These are phyloP conservation scores for Kuraishia molischiana DNA, from an alignment of 805 yeast genomes.

Conservation along the genomic window DNA sequence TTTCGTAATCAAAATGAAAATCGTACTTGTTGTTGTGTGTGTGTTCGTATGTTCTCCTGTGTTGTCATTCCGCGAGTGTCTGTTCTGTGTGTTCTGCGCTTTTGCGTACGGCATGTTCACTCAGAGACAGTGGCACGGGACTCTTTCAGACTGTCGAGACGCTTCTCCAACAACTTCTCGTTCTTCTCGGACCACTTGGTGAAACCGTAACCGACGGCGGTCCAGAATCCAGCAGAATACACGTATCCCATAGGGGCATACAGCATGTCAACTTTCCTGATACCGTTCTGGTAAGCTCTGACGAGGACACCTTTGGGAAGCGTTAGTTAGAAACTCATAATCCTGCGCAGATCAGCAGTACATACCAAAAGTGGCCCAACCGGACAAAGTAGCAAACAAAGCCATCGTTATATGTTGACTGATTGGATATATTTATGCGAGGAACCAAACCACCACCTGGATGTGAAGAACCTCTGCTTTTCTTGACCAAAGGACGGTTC, in stretches of 20 bases:
- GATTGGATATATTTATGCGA: no score
- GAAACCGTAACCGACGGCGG: slow-evolving; percentile 29
- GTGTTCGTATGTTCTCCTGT: no score
- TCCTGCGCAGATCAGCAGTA: no score
- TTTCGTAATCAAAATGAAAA: no score
- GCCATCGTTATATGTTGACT: neutral
- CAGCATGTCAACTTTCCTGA: slow-evolving; percentile 28
- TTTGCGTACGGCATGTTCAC: no score
- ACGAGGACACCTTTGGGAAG: slow-evolving; percentile 23
- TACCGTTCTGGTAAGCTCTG: slow-evolving; percentile 34
- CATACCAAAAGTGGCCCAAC: slow-evolving; percentile 17
- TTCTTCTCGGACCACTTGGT: slow-evolving; percentile 27
- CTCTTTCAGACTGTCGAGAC: slow-evolving; percentile 25
- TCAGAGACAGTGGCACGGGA: slow-evolving; percentile 20
- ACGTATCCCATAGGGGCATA: slow-evolving; percentile 29
- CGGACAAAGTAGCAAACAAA: slow-evolving; percentile 9
- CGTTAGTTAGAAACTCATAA: neutral
- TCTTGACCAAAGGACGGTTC: neutral
- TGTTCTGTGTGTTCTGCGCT: no score
- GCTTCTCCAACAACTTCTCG: slow-evolving; percentile 24
- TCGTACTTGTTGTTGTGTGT: no score
- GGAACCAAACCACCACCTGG: no score
- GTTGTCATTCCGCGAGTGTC: no score
- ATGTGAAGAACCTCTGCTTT: neutral
- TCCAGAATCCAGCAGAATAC: slow-evolving; percentile 34